phyloP scores from a whole-genome alignment of 768 basidiomycete species.

The Lentinula sp. region DNA sequence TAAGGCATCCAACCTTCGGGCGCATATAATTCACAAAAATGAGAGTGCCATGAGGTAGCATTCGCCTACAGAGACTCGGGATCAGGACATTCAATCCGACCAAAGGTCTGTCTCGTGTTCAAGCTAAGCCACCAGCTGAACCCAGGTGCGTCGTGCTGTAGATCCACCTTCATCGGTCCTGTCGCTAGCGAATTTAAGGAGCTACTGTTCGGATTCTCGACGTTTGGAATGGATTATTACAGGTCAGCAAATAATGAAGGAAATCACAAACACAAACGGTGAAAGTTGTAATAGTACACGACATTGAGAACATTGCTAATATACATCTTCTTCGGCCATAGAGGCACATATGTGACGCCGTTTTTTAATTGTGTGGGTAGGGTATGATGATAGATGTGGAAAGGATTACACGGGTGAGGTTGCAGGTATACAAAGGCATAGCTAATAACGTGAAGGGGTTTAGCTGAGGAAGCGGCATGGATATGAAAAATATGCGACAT shows the following conservation, averaged over 20 bases:
- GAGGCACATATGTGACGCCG: neutral
- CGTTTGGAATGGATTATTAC: neutral
- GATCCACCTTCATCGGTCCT: slow-evolving; percentile 2
- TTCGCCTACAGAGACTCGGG: neutral
- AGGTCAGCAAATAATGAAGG: neutral
- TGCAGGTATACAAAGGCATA: neutral
- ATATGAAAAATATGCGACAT: neutral
- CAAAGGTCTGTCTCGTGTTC: neutral
- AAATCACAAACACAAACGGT: neutral
- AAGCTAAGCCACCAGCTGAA: neutral
- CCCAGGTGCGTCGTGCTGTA: neutral
- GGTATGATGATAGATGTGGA: neutral
- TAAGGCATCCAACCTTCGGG: too few species aligned
- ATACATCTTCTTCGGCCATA: neutral
- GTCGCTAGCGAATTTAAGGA: neutral
- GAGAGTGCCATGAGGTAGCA: neutral
- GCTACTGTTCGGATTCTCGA: neutral
- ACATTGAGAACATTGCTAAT: neutral
- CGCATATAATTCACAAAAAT: neutral
- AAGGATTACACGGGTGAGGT: neutral
- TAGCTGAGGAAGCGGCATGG: neutral
- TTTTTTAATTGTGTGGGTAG: neutral
- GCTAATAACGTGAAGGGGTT: neutral
- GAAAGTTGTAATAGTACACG: neutral
- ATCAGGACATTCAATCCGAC: neutral